These are phyloP conservation scores for Talaromyces albobiverticillius DNA, from an alignment of 2,329 filamentous ascomycete species.

Conservation along the genomic window DNA sequence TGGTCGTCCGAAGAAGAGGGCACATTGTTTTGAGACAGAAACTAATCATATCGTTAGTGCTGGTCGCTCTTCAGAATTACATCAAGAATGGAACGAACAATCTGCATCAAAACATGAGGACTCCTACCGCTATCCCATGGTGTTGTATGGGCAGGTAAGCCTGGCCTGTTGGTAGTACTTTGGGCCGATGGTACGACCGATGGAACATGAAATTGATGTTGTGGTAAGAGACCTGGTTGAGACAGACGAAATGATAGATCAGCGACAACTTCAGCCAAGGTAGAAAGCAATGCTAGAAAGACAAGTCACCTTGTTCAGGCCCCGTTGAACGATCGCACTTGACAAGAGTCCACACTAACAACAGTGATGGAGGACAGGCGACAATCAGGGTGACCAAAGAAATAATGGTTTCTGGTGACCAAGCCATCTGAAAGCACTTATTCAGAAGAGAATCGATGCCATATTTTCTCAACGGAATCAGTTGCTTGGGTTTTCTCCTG, in stretches of 20 bases:
- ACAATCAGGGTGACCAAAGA: slow-evolving; percentile 5
- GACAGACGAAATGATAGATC: not conserved
- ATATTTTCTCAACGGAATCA: too few species aligned
- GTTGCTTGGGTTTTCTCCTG: too few species aligned
- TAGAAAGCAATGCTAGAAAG: too few species aligned
- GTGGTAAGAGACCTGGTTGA: not conserved
- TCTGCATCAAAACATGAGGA: not conserved
- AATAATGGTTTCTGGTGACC: slow-evolving; percentile 6
- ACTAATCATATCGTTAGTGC: too few species aligned
- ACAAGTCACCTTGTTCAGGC: not conserved
- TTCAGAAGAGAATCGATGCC: too few species aligned
- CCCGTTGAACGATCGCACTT: not conserved
- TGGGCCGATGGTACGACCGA: not conserved
- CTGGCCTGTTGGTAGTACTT: not conserved
- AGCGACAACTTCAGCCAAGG: not conserved
- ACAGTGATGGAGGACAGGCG: slow-evolving; percentile 2
- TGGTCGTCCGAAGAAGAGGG: too few species aligned
- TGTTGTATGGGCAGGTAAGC: too few species aligned
- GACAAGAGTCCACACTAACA: slow-evolving; percentile 1
- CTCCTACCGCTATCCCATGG: too few species aligned
- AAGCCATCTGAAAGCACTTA: slow-evolving; percentile 1
- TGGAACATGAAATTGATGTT: not conserved
- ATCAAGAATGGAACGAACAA: not conserved
- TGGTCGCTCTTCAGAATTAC: too few species aligned
- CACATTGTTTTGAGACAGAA: too few species aligned